phyloP scores from a whole-genome alignment of 176 grass and related monocot genomes.

The Oryza nivara region DNA sequence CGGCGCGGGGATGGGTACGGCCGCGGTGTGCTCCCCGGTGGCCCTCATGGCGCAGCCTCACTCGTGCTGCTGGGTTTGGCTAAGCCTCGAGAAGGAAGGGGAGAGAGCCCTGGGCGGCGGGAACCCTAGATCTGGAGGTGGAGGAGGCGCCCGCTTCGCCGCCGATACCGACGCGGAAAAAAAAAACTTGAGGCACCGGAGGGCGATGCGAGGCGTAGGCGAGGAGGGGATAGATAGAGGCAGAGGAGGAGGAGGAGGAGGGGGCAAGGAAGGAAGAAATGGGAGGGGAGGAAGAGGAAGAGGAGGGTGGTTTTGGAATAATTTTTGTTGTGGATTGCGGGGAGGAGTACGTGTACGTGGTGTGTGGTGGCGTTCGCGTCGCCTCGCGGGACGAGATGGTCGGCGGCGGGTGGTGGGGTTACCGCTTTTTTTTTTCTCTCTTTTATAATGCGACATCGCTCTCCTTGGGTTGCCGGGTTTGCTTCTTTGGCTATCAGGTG shows the following conservation, averaged over 20 bases:
- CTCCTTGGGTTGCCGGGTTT: neutral
- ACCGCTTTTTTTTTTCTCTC: neutral
- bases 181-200: constrained; percentile 42
- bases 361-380: constrained; percentile 16
- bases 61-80: neutral
- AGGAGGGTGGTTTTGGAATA: constrained; percentile 18
- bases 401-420: constrained; percentile 48
- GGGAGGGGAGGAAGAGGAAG: neutral
- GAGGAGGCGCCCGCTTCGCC: constrained; percentile 28
- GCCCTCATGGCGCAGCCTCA: constrained; percentile 52
- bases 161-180: constrained; percentile 55
- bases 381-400: constrained; percentile 41
- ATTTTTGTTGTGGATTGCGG: constrained; percentile 21
- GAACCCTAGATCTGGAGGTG: constrained; percentile 70
- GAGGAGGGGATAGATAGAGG: neutral
- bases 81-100: neutral
- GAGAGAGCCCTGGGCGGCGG: neutral
- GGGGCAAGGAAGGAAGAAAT: neutral
- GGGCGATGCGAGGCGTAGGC: constrained; percentile 29
- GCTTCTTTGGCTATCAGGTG: neutral
- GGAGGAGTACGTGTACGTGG: neutral
- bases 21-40: constrained; percentile 45
- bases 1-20: neutral
- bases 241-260: neutral
- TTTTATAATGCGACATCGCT: constrained; percentile 17